Base-by-base conservation (phyloP, 2,329 filamentous ascomycete species). In the Purpureocillium takamizusanense region DNA sequence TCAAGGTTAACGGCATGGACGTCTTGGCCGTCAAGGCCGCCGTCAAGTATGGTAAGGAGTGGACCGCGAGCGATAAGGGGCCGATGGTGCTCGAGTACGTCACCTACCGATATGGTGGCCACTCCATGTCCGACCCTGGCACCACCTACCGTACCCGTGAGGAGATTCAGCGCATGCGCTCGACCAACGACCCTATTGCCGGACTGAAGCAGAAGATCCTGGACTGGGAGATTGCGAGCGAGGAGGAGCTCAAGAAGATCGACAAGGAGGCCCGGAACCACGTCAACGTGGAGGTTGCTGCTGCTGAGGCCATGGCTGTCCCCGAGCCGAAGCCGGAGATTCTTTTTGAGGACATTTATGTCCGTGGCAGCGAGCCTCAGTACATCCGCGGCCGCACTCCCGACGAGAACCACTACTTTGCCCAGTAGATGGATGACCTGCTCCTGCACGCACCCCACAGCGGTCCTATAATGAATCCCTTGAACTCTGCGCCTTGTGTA, bases 1-100 rank as follows among this genome's bases (percentile, higher is more conserved):
- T 98, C 56, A 98, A 98, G 79, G 87, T 98, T 66, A 98, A 98
- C 71, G 92, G 87, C 60, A 98, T 98, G 92, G 92, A 98, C 62
- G 88, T 95, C 54, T 84, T 98, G 46, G 90, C 92, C 48, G 90
- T 95, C 65, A 95, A 95, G 78, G 88, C 90, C 38, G 92, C 92
- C 48, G 88, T 95, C 56, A 74, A 90, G 68, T 89, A 95, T 72
- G 88, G 83, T 60, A 95, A 92, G 74, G 77, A 94, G 60, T 94
- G 82, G 74, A 83, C 86, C 49, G 69, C 74, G 43, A 72, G 77
- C 45, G 89, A 83, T 63, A 89, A 95, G 65, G 90, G 90, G 46
- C 92, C 92, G 49, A 76, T 98, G 47, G 92, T 98, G 56, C 83
- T 94, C 65, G 92, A 98, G 73, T 98, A 95, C 66, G 89, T 98